phyloP scores from a whole-genome alignment of 2,329 filamentous ascomycete genomes.

The Ophiocordyceps camponoti-rufipedis region DNA sequence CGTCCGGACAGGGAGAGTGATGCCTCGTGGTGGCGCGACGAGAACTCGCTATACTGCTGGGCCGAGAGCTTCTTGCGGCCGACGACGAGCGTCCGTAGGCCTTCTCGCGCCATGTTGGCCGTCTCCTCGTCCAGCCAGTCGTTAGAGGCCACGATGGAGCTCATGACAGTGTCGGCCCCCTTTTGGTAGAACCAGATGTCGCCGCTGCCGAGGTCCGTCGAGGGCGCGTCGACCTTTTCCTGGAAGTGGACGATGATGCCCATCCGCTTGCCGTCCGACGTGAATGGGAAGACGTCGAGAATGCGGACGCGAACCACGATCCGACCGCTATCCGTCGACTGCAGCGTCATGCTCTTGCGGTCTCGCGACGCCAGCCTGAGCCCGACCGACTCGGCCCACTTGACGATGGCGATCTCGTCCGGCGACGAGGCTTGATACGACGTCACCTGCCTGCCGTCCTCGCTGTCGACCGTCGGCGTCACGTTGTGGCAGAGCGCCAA shows the following conservation, averaged over 20 bases:
- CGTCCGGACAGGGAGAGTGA: conserved; percentile 63
- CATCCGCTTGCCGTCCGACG: conserved; percentile 95
- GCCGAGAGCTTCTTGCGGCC: conserved; percentile 73
- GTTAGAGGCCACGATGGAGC: conserved; percentile 82
- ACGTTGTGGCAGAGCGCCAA: conserved; percentile 94
- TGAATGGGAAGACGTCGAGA: conserved; percentile 91
- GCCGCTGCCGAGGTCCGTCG: conserved; percentile 34
- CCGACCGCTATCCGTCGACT: conserved; percentile 55
- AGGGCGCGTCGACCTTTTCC: conserved; percentile 29
- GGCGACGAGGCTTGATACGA: conserved; percentile 94
- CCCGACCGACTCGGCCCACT: conserved; percentile 86
- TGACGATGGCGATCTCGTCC: conserved; percentile 94
- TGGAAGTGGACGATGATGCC: conserved; percentile 86
- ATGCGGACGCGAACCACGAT: conserved; percentile 72
- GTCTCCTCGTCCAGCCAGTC: conserved; percentile 99
- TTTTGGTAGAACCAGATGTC: conserved; percentile 99
- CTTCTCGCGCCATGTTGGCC: conserved; percentile 97
- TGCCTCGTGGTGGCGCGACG: conserved; percentile 55
- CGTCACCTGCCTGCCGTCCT: conserved; percentile 57
- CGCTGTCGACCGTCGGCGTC: conserved; percentile 64
- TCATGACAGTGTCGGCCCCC: conserved; percentile 95
- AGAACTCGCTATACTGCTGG: conserved; percentile 69
- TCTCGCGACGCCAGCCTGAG: conserved; percentile 72
- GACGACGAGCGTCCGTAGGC: conserved; percentile 80
- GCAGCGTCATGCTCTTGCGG: conserved; percentile 66